These are phyloP conservation scores for Avicennia marina DNA, from an alignment of 257 asterid genomes.

Conservation along the genomic window DNA sequence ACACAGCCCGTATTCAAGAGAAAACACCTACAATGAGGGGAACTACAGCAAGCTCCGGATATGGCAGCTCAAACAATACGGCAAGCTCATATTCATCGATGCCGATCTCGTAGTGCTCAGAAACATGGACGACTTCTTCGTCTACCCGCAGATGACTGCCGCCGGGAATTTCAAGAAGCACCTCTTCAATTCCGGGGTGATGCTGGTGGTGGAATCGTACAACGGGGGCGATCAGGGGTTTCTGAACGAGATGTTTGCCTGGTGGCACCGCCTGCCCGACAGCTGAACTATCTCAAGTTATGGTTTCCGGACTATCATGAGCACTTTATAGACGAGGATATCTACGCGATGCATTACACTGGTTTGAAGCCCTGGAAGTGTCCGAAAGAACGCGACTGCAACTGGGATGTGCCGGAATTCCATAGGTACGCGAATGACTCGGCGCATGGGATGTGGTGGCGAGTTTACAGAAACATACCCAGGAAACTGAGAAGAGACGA, in stretches of 20 bases:
- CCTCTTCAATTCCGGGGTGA: constrained; percentile 67
- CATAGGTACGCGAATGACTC: constrained; percentile 51
- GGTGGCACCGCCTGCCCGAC: constrained; percentile 85
- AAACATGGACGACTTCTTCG: constrained; percentile 55
- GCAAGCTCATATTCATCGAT: constrained; percentile 58
- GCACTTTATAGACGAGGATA: constrained; percentile 31
- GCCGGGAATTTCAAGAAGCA: constrained; percentile 54
- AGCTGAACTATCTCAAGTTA: constrained; percentile 52
- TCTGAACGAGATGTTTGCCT: constrained; percentile 57
- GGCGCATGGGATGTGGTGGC: constrained; percentile 76
- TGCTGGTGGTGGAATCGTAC: constrained; percentile 46
- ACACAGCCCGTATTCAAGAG: constrained; percentile 48
- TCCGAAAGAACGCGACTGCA: constrained; percentile 54
- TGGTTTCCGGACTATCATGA: constrained; percentile 9
- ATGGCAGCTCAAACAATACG: constrained; percentile 68
- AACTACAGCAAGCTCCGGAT: constrained; percentile 84
- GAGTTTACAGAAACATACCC: constrained; percentile 48
- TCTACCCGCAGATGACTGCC: constrained; percentile 66
- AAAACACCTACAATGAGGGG: constrained; percentile 66
- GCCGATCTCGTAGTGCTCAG: constrained; percentile 52
- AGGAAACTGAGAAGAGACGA: constrained; percentile 37
- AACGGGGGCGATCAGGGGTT: constrained; percentile 94
- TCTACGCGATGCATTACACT: constrained; percentile 61
- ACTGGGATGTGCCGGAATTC: constrained; percentile 52
- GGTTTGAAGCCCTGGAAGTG: constrained; percentile 96